These are phyloP conservation scores for Xanthoconium stramineum DNA, from an alignment of 768 basidiomycete genomes.

Conservation along the genomic window DNA sequence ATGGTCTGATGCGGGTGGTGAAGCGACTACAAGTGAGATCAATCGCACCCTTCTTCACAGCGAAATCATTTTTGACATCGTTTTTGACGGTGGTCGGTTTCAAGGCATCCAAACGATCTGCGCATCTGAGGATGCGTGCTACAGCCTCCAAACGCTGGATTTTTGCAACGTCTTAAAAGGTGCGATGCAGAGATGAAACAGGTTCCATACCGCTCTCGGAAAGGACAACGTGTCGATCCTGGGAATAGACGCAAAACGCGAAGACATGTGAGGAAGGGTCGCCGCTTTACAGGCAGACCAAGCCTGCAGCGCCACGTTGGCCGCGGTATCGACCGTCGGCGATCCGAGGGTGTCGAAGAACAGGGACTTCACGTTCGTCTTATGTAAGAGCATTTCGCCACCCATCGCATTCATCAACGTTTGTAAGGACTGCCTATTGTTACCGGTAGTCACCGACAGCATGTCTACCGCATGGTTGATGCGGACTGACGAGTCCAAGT, in stretches of 20 bases:
- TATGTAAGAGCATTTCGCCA: conserved; percentile 30
- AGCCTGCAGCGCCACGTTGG: conserved; percentile 38
- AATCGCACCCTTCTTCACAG: conserved; percentile 28
- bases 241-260: conserved; percentile 12
- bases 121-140: conserved; percentile 43
- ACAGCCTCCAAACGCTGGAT: conserved; percentile 42
- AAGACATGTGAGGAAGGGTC: conserved; percentile 19
- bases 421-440: conserved; percentile 32
- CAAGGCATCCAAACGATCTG: conserved; percentile 43
- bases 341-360: conserved; percentile 23
- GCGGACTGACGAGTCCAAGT: conserved; percentile 35
- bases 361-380: conserved; percentile 23
- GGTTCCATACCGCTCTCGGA: conserved; percentile 25
- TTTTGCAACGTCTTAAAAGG: neutral
- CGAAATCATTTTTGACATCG: conserved; percentile 33
- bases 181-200: neutral
- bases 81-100: conserved; percentile 48
- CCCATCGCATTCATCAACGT: conserved; percentile 39
- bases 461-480: conserved; percentile 41
- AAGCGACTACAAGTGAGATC: conserved; percentile 40
- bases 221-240: conserved; percentile 29
- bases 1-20: conserved; percentile 40
- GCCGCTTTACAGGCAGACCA: conserved; percentile 44
- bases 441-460: conserved; percentile 28
- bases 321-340: conserved; percentile 16